Conservation (phyloP, 108 stramenopile genomes). For the Pseudonitzschia pungens region DNA sequence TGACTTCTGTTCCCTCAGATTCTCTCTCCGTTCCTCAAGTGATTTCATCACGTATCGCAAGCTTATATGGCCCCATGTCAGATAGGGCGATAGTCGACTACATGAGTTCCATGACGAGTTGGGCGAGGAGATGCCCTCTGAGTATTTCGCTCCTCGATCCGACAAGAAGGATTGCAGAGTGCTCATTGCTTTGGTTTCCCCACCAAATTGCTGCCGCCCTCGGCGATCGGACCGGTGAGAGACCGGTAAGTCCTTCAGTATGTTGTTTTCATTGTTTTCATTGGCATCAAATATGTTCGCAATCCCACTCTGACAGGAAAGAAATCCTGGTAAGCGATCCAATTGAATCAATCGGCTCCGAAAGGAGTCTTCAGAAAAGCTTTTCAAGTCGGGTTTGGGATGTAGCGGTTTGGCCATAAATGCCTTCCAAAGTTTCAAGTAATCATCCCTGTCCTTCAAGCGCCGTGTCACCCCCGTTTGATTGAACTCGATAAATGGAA, state of each 20-base stretch:
- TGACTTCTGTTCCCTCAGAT: slow-evolving; percentile 38
- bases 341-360: slow-evolving; percentile 13
- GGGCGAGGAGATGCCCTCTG: slow-evolving; percentile 65
- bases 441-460: slow-evolving; percentile 58
- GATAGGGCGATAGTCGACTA: slow-evolving; percentile 59
- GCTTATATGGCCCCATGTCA: slow-evolving; percentile 66
- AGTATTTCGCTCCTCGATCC: slow-evolving; percentile 52
- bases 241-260: slow-evolving; percentile 40
- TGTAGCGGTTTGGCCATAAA: slow-evolving; percentile 47
- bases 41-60: slow-evolving; percentile 47
- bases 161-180: slow-evolving; percentile 56
- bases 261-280: not conserved
- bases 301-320: not conserved
- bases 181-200: slow-evolving; percentile 51
- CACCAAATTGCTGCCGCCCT: slow-evolving; percentile 53
- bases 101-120: slow-evolving; percentile 70
- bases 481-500: slow-evolving; percentile 54
- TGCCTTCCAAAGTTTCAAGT: slow-evolving; percentile 39
- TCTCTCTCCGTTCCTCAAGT: slow-evolving; percentile 41
- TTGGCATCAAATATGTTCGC: not conserved
- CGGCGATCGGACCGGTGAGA: slow-evolving; percentile 52
- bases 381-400: slow-evolving; percentile 32
- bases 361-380: not conserved
- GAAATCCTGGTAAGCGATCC: slow-evolving; percentile 16
- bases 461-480: slow-evolving; percentile 69